These are phyloP conservation scores for Calocybe gangraenosa DNA, from an alignment of 768 basidiomycete species.

Conservation along the genomic window DNA sequence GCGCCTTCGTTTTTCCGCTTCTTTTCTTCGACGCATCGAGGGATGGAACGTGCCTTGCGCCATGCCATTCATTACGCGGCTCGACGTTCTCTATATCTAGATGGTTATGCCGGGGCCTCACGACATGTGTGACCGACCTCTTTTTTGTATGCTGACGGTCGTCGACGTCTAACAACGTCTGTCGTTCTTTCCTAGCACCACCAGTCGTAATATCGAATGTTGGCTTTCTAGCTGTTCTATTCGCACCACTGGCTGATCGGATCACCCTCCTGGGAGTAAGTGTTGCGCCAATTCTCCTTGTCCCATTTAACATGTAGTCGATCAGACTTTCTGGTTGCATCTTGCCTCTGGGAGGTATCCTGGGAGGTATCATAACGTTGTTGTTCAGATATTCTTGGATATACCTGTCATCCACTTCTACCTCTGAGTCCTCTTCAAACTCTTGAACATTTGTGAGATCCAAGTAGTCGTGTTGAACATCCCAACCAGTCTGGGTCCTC, in stretches of 20 bases:
- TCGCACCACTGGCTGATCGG: conserved; percentile 1
- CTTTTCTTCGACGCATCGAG: conserved; percentile 19
- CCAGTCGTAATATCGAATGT: conserved; percentile 33
- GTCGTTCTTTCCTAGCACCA: conserved; percentile 32
- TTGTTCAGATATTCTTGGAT: conserved; percentile 31
- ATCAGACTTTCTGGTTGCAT: conserved; percentile 50
- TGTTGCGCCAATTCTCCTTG: conserved; percentile 26
- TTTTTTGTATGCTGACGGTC: conserved; percentile 8
- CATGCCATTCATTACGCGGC: conserved; percentile 23
- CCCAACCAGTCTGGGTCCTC: conserved; percentile 6
- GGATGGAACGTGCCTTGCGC: conserved; percentile 10
- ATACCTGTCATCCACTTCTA: conserved; percentile 23
- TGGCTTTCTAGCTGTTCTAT: conserved; percentile 4
- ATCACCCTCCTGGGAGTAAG: conserved; percentile 14
- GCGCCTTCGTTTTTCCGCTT: conserved; percentile 22
- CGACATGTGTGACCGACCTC: not conserved
- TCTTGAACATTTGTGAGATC: conserved; percentile 12
- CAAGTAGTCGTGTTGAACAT: conserved; percentile 10
- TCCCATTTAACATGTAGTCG: conserved; percentile 63
- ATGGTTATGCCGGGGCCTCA: not conserved
- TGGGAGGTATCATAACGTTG: not conserved
- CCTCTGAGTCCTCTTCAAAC: conserved; percentile 21
- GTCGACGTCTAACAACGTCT: conserved; percentile 35
- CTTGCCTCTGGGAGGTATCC: not conserved
- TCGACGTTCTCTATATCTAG: conserved; percentile 43